Percentiles rank a stretch among this genome's conserved stretches.
phyloP scores from a whole-genome alignment of 768 basidiomycete species.

The Fistulinella prunicolor region DNA sequence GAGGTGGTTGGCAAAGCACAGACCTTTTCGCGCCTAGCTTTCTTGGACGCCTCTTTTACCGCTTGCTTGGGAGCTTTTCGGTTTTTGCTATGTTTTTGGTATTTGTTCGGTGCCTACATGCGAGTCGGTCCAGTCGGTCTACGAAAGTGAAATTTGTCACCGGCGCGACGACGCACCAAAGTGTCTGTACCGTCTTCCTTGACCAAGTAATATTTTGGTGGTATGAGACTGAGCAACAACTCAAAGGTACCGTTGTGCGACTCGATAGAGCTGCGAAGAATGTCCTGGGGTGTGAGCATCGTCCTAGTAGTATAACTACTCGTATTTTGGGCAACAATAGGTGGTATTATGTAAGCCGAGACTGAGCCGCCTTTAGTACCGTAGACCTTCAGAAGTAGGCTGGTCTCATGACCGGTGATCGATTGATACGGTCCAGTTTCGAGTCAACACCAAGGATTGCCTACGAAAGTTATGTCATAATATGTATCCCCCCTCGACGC shows the following conservation, averaged over 20 bases:
- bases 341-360: not conserved
- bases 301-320: not conserved
- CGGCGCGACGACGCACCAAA: constrained; percentile 9
- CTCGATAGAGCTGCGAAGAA: constrained; percentile 65
- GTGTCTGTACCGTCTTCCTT: constrained; percentile 11
- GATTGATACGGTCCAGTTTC: too few relatives aligned
- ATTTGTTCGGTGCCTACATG: constrained; percentile 52
- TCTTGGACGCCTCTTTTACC: constrained; percentile 84
- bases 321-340: not conserved
- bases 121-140: not conserved
- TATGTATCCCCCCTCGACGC: too few relatives aligned
- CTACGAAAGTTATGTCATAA: too few relatives aligned
- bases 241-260: constrained; percentile 87
- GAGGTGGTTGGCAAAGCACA: too few relatives aligned
- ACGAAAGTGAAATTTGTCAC: not conserved
- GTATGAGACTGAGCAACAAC: constrained; percentile 77
- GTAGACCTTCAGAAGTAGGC: too few relatives aligned
- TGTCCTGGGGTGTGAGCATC: constrained; percentile 50
- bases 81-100: constrained; percentile 87
- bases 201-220: constrained; percentile 79
- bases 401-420: too few relatives aligned
- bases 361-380: too few relatives aligned
- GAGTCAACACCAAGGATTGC: too few relatives aligned
- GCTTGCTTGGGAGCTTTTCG: constrained; percentile 80
- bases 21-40: constrained; percentile 86